A percentile compares a stretch with the other conserved stretches of the same genome.
These are phyloP conservation scores for Cyclocybe aegerita DNA, from an alignment of 768 basidiomycete genomes.

Conservation along the genomic window DNA sequence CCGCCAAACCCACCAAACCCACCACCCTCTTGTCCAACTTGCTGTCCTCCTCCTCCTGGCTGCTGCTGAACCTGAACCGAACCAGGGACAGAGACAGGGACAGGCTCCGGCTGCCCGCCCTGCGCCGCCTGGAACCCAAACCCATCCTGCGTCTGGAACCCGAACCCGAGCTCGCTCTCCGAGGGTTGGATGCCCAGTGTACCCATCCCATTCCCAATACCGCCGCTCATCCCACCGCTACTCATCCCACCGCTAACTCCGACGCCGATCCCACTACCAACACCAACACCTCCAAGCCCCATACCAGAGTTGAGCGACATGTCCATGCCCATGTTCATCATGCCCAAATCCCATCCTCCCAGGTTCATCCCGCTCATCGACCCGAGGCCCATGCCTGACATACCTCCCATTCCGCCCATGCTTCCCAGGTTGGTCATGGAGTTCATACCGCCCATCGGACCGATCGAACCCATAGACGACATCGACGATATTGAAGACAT, in stretches of 20 bases:
- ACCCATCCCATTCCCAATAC: not conserved
- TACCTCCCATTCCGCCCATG: not conserved
- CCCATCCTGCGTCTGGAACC: conserved; percentile 15
- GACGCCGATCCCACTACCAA: not conserved
- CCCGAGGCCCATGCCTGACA: not conserved
- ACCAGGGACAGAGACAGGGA: not conserved
- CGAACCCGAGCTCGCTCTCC: conserved; percentile 22
- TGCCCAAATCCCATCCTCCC: not conserved
- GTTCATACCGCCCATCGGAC: not conserved
- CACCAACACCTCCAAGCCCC: not conserved
- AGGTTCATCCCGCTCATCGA: conserved; percentile 1
- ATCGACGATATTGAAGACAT: not conserved
- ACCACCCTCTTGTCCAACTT: not conserved
- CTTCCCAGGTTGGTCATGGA: not conserved
- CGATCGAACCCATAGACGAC: not conserved
- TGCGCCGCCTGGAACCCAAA: conserved; percentile 3
- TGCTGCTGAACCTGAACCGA: not conserved
- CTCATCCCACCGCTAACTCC: not conserved
- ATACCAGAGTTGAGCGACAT: not conserved
- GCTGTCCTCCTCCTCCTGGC: not conserved
- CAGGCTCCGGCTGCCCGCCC: not conserved
- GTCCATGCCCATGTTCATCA: not conserved
- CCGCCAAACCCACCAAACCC: conserved; percentile 3
- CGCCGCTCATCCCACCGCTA: not conserved
- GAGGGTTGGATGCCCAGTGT: not conserved